These are phyloP conservation scores for Rhodosporidiobolus sp. DNA, from an alignment of 768 basidiomycete genomes.

Conservation along the genomic window DNA sequence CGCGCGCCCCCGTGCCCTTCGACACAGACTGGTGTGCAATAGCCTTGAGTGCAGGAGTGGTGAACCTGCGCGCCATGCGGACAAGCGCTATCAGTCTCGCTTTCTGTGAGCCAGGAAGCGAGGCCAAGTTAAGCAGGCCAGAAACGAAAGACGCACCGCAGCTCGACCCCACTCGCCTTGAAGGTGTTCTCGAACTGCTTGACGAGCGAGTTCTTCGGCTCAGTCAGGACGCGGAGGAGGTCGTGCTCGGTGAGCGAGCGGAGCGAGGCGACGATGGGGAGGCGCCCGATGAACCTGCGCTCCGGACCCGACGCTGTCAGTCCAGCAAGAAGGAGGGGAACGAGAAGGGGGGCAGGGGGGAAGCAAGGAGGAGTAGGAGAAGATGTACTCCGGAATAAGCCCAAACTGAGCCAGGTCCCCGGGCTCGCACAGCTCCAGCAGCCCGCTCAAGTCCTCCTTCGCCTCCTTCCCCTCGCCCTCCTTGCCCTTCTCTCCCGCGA, in stretches of 20 bases:
- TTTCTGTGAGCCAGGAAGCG: slow-evolving; percentile 76
- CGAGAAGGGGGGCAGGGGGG: neutral
- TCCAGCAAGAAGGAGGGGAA: neutral
- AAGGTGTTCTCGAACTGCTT: slow-evolving; percentile 65
- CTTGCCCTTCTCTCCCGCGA: neutral
- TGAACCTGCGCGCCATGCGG: slow-evolving; percentile 57
- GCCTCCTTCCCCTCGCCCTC: slow-evolving; percentile 44
- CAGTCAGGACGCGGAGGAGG: slow-evolving; percentile 82
- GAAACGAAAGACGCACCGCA: slow-evolving; percentile 38
- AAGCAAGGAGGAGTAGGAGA: neutral
- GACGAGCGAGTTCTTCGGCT: slow-evolving; percentile 84
- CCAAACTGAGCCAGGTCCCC: slow-evolving; percentile 79
- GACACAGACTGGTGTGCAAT: slow-evolving; percentile 74
- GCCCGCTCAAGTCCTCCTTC: slow-evolving; percentile 57
- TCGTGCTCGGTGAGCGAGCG: slow-evolving; percentile 74
- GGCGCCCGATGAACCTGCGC: slow-evolving; percentile 69
- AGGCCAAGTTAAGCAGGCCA: slow-evolving; percentile 56
- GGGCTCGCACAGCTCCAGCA: slow-evolving; percentile 70
- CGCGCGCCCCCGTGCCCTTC: slow-evolving; percentile 85
- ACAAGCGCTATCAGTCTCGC: slow-evolving; percentile 58
- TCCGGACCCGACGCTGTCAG: neutral
- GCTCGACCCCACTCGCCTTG: slow-evolving; percentile 16
- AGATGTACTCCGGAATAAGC: slow-evolving; percentile 80
- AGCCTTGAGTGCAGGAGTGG: slow-evolving; percentile 70
- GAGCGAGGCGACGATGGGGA: slow-evolving; percentile 87